Percentiles rank a stretch among this genome's conserved stretches.
Conservation (phyloP, 2,329 filamentous ascomycete species). For the Pseudogymnoascus sp. region DNA sequence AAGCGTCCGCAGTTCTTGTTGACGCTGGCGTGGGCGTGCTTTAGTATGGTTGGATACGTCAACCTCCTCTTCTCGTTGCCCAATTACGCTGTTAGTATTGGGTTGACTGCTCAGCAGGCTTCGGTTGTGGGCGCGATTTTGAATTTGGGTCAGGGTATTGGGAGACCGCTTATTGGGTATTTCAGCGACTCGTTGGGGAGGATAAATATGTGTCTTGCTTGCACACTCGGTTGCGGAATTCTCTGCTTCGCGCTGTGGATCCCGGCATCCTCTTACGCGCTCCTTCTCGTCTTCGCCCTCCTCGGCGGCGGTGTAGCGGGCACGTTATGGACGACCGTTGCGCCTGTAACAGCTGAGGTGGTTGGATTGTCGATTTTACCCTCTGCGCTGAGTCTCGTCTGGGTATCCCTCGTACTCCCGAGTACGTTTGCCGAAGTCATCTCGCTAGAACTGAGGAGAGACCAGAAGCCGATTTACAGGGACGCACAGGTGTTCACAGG, state of each 20-base stretch:
- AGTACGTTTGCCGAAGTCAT: conserved; percentile 55
- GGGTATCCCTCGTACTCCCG: conserved; percentile 60
- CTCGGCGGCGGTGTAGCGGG: conserved; percentile 36
- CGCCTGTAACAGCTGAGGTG: conserved; percentile 62
- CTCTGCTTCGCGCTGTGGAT: conserved; percentile 37
- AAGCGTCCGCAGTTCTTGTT: conserved; percentile 28
- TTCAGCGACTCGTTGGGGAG: conserved; percentile 36
- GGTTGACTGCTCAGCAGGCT: conserved; percentile 32
- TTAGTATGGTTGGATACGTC: conserved; percentile 39
- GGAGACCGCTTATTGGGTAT: conserved; percentile 38
- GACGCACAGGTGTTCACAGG: conserved; percentile 14
- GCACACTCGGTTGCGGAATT: conserved; percentile 33
- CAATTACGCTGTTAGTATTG: conserved; percentile 37
- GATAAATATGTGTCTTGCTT: conserved; percentile 32
- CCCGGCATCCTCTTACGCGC: conserved; percentile 33
- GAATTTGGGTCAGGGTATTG: conserved; percentile 39
- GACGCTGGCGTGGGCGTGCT: conserved; percentile 34
- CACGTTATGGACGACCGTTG: conserved; percentile 49
- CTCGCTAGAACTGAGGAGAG: conserved; percentile 32
- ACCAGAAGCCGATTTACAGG: conserved; percentile 1
- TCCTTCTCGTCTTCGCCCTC: conserved; percentile 35
- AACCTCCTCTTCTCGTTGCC: conserved; percentile 37
- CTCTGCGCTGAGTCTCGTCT: conserved; percentile 57
- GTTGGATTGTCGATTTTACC: conserved; percentile 60
- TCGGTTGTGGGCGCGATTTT: conserved; percentile 34